Base-by-base conservation (phyloP, 495 filamentous ascomycete species). In the Tuber calosporum region DNA sequence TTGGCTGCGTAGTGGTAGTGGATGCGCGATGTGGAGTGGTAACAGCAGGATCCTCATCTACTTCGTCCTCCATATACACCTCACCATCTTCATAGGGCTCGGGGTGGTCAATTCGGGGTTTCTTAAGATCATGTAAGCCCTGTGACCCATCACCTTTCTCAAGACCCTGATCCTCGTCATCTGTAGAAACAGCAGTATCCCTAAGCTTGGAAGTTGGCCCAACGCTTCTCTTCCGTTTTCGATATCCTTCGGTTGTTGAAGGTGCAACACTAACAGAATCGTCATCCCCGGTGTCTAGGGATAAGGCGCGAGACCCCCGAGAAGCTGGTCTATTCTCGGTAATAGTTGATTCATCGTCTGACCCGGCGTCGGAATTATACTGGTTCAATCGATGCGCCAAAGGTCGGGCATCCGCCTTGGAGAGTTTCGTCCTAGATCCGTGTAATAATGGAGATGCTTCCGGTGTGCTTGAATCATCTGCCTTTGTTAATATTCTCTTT, bases 331-430 rank as follows among this genome's bases (percentile, higher is more conserved):
- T 75, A 41, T 79, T 74, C 26, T 78, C 80, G 13, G 79, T 81
- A 37, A 80, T 76, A 30, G 73, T 81, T 37, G 80, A 82, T 45
- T 82, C 80, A 62, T 82, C 80, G 17, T 82, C 80, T 34, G 80
- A 82, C 36, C 74, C 80, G 70, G 48, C 71, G 53, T 79, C 80
- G 20, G 79, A 73, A 48, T 80, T 73, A 68, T 80, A 82, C 38
- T 79, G 75, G 26, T 82, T 81, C 39, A 82, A 73, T n/a, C 75
- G 74, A 43, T 82, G 80, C 15, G 73, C 72, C 37, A 82, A 73
- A 39, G 80, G 80, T 39, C 80, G 75, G 45, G 80, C 80, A 79
- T 81, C 75, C n/a, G 70, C 66, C 42, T 75, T 81, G 67, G 72
- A 40, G 30, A 72, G 67, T 40, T 80, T 80, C 45, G 74, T 72